Evolutionary conservation across 2,329 filamentous ascomycete species (phyloP).

Genomic region (Fusarium anguioides): DNA sequence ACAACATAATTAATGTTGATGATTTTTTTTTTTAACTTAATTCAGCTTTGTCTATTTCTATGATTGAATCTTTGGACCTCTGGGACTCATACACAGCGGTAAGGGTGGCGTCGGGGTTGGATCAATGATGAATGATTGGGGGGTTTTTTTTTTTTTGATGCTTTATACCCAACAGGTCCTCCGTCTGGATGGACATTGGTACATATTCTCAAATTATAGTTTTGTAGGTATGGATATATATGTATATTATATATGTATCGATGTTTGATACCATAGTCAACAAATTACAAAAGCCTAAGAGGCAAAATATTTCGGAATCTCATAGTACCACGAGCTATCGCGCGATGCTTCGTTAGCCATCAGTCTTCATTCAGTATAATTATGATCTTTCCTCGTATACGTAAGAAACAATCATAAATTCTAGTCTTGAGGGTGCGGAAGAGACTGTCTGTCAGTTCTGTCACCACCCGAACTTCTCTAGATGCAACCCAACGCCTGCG

Average conservation of each 20-base stretch:
- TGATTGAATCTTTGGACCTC: constrained; percentile 15
- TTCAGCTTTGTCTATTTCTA: constrained; percentile 18
- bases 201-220: constrained; percentile 31
- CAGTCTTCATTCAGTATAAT: background rate
- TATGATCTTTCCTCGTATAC: too few relatives aligned
- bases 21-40: constrained; percentile 14
- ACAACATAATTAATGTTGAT: constrained; percentile 35
- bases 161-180: constrained; percentile 40
- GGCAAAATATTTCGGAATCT: background rate
- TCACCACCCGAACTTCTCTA: constrained; percentile 60
- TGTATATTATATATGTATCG: constrained; percentile 11
- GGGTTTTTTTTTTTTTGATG: constrained; percentile 26
- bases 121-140: constrained; percentile 33
- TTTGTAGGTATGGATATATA: constrained; percentile 14
- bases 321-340: background rate
- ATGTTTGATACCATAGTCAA: constrained; percentile 16
- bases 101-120: constrained; percentile 35
- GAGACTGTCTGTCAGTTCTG: too few relatives aligned
- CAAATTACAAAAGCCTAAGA: constrained; percentile 25
- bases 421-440: background rate
- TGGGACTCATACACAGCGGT: constrained; percentile 33
- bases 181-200: constrained; percentile 33
- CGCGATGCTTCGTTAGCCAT: background rate
- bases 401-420: background rate
- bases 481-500: constrained; percentile 60